These are phyloP conservation scores for Heterococcus sp. DNA, from an alignment of 108 stramenopile species.

Conservation along the genomic window DNA sequence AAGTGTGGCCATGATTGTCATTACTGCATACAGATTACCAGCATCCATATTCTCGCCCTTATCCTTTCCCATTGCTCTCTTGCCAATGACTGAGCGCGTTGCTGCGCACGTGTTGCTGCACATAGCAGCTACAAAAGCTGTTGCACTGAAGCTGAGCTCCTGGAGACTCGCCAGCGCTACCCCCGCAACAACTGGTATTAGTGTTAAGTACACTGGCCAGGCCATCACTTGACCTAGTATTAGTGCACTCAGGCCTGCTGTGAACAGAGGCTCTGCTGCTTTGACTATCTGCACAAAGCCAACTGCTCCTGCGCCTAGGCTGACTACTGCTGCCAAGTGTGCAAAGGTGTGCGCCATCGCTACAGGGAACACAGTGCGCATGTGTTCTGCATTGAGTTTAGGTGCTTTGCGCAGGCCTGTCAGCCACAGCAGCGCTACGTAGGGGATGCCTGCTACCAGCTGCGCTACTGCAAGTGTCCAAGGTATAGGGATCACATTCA, in stretches of 20 bases:
- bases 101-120: conserved; percentile 89
- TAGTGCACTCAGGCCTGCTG: conserved; percentile 16
- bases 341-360: conserved; percentile 49
- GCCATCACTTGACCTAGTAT: conserved; percentile 49
- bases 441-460: conserved; percentile 36
- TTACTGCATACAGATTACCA: conserved; percentile 82
- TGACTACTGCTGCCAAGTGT: conserved; percentile 46
- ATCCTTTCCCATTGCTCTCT: conserved; percentile 62
- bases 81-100: conserved; percentile 84
- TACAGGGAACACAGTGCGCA: conserved; percentile 14
- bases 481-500: conserved; percentile 44
- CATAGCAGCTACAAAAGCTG: conserved; percentile 89
- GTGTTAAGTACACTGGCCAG: conserved; percentile 78
- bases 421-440: conserved; percentile 41
- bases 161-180: conserved; percentile 62
- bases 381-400: conserved; percentile 14
- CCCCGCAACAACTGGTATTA: conserved; percentile 91
- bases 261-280: conserved; percentile 53
- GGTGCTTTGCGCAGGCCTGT: conserved; percentile 45
- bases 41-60: conserved; percentile 90
- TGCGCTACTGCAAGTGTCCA: conserved; percentile 50
- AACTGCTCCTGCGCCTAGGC: conserved; percentile 52
- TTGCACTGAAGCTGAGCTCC: conserved; percentile 75
- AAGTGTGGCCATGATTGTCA: conserved; percentile 84
- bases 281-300: conserved; percentile 50